A percentile compares a stretch with the other conserved stretches of the same genome.
Conservation (phyloP, 2,329 filamentous ascomycete species). For the Daldinia sp. region DNA sequence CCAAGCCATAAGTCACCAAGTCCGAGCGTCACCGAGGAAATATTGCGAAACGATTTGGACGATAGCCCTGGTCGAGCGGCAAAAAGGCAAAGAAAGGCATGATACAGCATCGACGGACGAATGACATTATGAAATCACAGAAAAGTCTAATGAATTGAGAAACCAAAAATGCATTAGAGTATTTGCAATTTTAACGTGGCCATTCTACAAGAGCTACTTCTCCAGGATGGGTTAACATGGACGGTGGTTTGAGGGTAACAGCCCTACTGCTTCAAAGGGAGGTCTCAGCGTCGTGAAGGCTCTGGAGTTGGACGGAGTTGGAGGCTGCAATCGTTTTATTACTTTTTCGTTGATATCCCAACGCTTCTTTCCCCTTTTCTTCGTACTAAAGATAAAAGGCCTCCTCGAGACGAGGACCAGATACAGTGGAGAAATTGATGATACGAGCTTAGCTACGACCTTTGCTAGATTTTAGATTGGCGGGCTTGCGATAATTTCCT, state of each 20-base stretch:
- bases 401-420: conserved; percentile 2
- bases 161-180: not conserved
- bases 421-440: conserved; percentile 15
- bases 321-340: conserved; percentile 2
- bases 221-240: not conserved
- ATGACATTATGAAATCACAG: not conserved
- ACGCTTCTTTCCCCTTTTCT: not conserved
- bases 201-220: not conserved
- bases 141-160: not conserved
- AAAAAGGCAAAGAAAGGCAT: conserved; percentile 52
- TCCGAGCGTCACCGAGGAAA: conserved; percentile 64
- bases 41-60: conserved; percentile 58
- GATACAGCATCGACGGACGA: conserved; percentile 9
- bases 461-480: conserved; percentile 20
- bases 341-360: conserved; percentile 29
- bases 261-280: conserved; percentile 10
- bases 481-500: conserved; percentile 7
- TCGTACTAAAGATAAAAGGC: conserved; percentile 6
- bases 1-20: conserved; percentile 58
- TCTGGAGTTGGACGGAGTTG: conserved; percentile 22
- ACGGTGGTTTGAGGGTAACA: conserved; percentile 17
- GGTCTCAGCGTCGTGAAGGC: conserved; percentile 17
- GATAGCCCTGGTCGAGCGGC: conserved; percentile 50
- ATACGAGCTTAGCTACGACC: conserved; percentile 5
- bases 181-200: not conserved